These are phyloP conservation scores for Calonectria multiphialidica DNA, from an alignment of 2,329 filamentous ascomycete species.

Conservation along the genomic window DNA sequence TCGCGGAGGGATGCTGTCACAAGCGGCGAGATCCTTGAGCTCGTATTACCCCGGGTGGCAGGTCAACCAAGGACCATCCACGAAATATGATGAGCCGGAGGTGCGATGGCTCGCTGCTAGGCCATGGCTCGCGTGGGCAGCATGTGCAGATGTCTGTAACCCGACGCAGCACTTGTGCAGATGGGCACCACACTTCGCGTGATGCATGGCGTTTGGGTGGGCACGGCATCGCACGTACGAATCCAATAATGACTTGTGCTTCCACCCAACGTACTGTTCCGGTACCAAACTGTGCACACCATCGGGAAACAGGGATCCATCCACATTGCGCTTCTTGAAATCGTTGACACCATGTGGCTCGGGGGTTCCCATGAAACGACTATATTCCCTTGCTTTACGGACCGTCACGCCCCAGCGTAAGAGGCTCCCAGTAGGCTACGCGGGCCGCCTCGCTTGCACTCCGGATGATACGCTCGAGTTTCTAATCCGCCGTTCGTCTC, in stretches of 20 bases:
- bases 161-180: slow-evolving; percentile 30
- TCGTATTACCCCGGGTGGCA: slow-evolving; percentile 40
- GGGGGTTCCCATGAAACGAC: not conserved
- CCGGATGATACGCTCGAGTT: slow-evolving; percentile 15
- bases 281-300: slow-evolving; percentile 15
- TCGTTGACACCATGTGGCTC: not conserved
- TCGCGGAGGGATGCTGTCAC: slow-evolving; percentile 31
- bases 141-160: slow-evolving; percentile 28
- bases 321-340: not conserved
- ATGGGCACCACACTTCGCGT: slow-evolving; percentile 12
- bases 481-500: slow-evolving; percentile 8
- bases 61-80: slow-evolving; percentile 38
- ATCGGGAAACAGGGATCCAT: slow-evolving; percentile 7
- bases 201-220: slow-evolving; percentile 15
- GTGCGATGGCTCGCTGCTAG: slow-evolving; percentile 29
- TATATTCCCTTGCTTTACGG: not conserved
- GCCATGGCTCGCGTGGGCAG: slow-evolving; percentile 40
- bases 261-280: slow-evolving; percentile 6
- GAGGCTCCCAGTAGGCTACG: slow-evolving; percentile 7
- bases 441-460: slow-evolving; percentile 21
- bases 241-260: slow-evolving; percentile 10
- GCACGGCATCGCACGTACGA: slow-evolving; percentile 14
- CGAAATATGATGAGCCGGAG: slow-evolving; percentile 16
- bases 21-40: slow-evolving; percentile 27
- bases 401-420: not conserved